Percentiles rank a stretch among this genome's conserved stretches.
Evolutionary conservation across 805 yeast species (phyloP).

Genomic region (Lipomyces sp.): DNA sequence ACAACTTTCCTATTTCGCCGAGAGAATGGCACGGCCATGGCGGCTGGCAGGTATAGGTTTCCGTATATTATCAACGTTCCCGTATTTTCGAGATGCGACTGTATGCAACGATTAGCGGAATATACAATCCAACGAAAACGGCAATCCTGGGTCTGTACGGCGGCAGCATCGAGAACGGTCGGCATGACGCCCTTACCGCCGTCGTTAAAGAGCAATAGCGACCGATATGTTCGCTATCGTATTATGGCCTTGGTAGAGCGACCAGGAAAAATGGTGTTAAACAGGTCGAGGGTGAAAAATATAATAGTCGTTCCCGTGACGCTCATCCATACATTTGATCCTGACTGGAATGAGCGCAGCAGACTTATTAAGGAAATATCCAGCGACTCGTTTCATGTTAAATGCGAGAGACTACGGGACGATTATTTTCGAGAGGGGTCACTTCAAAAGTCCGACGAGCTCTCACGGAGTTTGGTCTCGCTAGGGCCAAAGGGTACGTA

Average conservation of each 20-base stretch:
- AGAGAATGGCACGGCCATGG: conserved; percentile 1
- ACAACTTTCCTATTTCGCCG: conserved; percentile 1
- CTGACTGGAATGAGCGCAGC: background rate
- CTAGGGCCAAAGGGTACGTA: conserved; percentile 18
- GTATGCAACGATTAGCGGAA: background rate
- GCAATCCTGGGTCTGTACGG: conserved; percentile 6
- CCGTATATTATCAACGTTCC: conserved; percentile 20
- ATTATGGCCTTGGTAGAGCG: conserved; percentile 16
- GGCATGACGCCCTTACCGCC: conserved; percentile 18
- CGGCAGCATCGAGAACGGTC: background rate
- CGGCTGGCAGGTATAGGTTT: conserved; percentile 10
- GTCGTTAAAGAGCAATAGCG: conserved; percentile 6
- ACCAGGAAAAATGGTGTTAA: conserved; percentile 11
- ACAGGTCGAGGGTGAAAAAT: background rate
- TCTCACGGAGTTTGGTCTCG: conserved; percentile 14
- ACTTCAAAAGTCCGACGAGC: conserved; percentile 16
- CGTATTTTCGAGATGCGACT: conserved; percentile 18
- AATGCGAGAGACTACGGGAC: conserved; percentile 20
- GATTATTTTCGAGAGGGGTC: conserved; percentile 28
- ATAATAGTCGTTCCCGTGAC: conserved; percentile 4
- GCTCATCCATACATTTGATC: conserved; percentile 6
- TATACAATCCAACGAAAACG: background rate
- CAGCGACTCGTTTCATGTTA: conserved; percentile 3
- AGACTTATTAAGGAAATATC: background rate
- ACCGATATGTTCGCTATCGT: conserved; percentile 16